Conservation (phyloP, 2,329 filamentous ascomycete genomes). For the Gaeumannomyces sp. region DNA sequence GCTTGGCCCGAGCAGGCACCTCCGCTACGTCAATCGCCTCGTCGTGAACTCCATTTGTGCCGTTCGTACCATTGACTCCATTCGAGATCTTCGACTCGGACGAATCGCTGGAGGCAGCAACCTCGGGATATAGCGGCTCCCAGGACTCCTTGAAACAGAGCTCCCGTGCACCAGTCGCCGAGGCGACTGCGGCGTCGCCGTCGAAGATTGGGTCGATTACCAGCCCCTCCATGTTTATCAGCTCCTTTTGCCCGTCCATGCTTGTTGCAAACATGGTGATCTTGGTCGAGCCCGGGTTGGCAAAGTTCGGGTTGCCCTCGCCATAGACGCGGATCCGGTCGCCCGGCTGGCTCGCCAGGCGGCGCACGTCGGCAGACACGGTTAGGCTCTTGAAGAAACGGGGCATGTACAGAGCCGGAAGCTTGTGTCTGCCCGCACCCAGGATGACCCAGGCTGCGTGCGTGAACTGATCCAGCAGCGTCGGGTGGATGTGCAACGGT, state of each 20-base stretch:
- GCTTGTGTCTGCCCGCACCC: constrained; percentile 18
- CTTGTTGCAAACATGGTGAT: constrained; percentile 29
- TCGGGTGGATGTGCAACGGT: constrained; percentile 36
- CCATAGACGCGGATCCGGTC: constrained; percentile 22
- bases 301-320: constrained; percentile 19
- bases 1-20: background rate
- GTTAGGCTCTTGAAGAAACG: constrained; percentile 26
- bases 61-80: background rate
- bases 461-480: constrained; percentile 33
- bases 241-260: constrained; percentile 16
- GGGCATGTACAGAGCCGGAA: constrained; percentile 32
- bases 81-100: background rate
- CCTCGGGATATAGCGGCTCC: constrained; percentile 28
- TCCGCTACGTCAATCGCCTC: background rate
- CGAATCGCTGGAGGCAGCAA: background rate
- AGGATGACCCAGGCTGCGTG: constrained; percentile 14
- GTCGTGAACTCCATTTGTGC: background rate
- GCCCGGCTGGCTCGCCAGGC: constrained; percentile 16
- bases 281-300: constrained; percentile 24
- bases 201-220: constrained; percentile 36
- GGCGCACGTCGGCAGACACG: constrained; percentile 21
- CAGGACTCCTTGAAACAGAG: constrained; percentile 41
- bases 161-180: constrained; percentile 20
- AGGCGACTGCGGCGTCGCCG: constrained; percentile 13
- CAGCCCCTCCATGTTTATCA: constrained; percentile 31